A percentile compares a stretch with the other conserved stretches of the same genome.
These are phyloP conservation scores for Aureobasidium sp. DNA, from an alignment of 2,329 filamentous ascomycete genomes.

Conservation along the genomic window DNA sequence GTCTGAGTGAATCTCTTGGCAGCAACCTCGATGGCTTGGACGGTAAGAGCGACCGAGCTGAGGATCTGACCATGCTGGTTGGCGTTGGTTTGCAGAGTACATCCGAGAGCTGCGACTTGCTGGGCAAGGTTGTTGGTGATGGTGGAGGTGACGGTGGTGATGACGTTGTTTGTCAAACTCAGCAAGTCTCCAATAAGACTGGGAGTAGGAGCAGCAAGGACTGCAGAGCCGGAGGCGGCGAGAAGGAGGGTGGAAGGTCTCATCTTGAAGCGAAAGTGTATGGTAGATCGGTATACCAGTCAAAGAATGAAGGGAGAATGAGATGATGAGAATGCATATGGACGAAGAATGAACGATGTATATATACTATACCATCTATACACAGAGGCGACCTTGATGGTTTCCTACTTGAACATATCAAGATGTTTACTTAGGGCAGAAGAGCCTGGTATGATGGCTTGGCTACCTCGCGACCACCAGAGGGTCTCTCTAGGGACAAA, in stretches of 20 bases:
- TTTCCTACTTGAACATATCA: neutral
- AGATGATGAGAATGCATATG: neutral
- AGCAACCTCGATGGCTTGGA: slow-evolving; percentile 15
- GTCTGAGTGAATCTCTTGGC: slow-evolving; percentile 22
- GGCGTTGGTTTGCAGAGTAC: slow-evolving; percentile 15
- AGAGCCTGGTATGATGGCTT: neutral
- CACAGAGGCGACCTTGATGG: neutral
- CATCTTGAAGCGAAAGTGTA: neutral
- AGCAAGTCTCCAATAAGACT: neutral
- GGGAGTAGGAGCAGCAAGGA: slow-evolving; percentile 11
- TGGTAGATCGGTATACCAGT: neutral
- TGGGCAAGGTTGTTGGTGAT: neutral
- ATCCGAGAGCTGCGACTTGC: slow-evolving; percentile 7
- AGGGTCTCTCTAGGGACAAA: neutral
- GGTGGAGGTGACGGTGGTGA: neutral
- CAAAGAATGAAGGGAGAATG: neutral
- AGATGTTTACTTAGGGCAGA: neutral
- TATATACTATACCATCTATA: neutral
- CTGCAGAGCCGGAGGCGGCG: slow-evolving; percentile 15
- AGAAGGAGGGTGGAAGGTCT: slow-evolving; percentile 1
- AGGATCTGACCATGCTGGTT: slow-evolving; percentile 4
- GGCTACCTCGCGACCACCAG: neutral
- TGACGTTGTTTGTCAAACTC: neutral
- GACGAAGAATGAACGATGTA: neutral
- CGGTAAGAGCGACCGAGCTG: neutral